Evolutionary conservation across 2,329 filamentous ascomycete genomes (phyloP).

Genomic region (Hortaea sp.): DNA sequence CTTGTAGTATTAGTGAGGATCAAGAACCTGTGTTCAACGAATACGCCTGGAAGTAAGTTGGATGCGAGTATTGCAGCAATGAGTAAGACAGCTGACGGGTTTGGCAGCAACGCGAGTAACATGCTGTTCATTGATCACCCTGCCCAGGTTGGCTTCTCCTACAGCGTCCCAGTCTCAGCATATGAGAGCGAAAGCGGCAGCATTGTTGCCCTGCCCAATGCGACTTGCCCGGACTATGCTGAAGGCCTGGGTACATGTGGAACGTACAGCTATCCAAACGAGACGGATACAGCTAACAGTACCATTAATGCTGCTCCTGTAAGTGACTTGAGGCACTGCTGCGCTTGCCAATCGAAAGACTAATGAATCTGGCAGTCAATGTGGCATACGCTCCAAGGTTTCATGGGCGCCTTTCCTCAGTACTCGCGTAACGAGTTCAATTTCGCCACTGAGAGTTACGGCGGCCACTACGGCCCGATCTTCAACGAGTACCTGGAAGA

Average conservation of each 20-base stretch:
- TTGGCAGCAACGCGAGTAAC: conserved; percentile 42
- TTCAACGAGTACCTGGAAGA: conserved; percentile 21
- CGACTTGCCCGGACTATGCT: conserved; percentile 13
- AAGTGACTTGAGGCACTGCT: background rate
- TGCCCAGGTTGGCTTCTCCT: conserved; percentile 47
- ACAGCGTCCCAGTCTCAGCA: conserved; percentile 28
- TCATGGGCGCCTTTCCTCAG: conserved; percentile 48
- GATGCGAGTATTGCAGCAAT: background rate
- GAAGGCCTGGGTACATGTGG: conserved; percentile 33
- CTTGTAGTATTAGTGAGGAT: conserved; percentile 31
- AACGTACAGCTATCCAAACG: conserved; percentile 45
- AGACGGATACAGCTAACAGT: conserved; percentile 42
- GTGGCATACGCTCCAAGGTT: conserved; percentile 52
- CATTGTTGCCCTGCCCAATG: conserved; percentile 26
- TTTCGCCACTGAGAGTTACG: conserved; percentile 22
- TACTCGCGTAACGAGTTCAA: conserved; percentile 24
- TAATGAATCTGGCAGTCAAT: conserved; percentile 30
- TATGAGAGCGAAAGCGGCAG: conserved; percentile 14
- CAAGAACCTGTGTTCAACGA: conserved; percentile 39
- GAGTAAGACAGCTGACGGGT: background rate
- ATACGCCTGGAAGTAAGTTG: conserved; percentile 46
- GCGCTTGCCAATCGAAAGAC: too few species aligned
- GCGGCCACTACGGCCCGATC: conserved; percentile 17
- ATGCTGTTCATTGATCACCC: conserved; percentile 62
- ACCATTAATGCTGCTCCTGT: conserved; percentile 42